Conservation (phyloP, 148 eudicot species). For the Tetragonia tetragonoides region DNA sequence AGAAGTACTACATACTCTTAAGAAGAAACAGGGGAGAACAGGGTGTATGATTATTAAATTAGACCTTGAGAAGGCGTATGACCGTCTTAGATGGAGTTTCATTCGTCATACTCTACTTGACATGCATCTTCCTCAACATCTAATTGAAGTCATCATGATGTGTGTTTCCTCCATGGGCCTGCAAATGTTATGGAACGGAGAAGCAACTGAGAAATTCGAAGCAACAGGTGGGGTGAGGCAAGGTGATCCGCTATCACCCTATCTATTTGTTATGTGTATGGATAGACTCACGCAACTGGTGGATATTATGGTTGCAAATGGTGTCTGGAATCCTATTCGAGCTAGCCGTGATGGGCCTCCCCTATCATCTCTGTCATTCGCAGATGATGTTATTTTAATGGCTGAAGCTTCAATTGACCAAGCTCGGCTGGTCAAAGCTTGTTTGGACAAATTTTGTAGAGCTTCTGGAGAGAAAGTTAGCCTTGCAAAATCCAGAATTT, state of each 20-base stretch:
- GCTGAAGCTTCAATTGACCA: not conserved
- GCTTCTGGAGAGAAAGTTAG: not conserved
- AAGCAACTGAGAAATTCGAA: not conserved
- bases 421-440: not conserved
- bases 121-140: not conserved
- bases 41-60: no score
- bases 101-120: no score
- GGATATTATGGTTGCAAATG: not conserved
- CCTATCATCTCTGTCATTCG: not conserved
- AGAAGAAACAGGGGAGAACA: no score
- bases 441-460: not conserved
- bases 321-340: not conserved
- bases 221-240: slow-evolving; percentile 6
- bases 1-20: no score
- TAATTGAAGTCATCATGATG: not conserved
- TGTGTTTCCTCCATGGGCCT: not conserved
- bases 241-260: slow-evolving; percentile 3
- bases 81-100: no score
- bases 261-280: not conserved
- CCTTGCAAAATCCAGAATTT: not conserved
- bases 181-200: slow-evolving; percentile 8
- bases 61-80: no score
- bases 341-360: not conserved
- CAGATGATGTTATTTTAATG: not conserved
- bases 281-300: not conserved